These are phyloP conservation scores for Neoboletus subvelutipes DNA, from an alignment of 768 basidiomycete species.

Conservation along the genomic window DNA sequence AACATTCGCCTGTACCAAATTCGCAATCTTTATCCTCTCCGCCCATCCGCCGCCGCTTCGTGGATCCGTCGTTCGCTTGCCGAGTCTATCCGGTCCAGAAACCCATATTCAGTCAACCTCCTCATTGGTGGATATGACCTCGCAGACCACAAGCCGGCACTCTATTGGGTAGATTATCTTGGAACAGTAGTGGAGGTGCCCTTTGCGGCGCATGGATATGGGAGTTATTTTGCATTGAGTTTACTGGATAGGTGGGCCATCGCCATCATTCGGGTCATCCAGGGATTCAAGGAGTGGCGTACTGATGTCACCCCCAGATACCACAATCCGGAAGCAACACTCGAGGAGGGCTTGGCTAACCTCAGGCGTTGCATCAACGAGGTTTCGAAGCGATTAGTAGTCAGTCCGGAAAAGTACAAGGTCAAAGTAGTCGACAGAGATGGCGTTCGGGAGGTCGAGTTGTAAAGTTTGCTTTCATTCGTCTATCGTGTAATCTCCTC, in stretches of 20 bases:
- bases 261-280: neutral
- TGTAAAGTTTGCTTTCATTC: conserved; percentile 38
- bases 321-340: conserved; percentile 81
- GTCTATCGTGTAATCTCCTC: conserved; percentile 5
- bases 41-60: conserved; percentile 87
- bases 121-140: conserved; percentile 92
- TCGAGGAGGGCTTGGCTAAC: conserved; percentile 84
- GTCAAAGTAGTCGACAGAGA: conserved; percentile 93
- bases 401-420: conserved; percentile 79
- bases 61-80: conserved; percentile 95
- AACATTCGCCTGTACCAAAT: conserved; percentile 97
- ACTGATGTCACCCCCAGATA: conserved; percentile 50
- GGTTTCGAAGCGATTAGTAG: conserved; percentile 78
- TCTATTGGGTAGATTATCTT: conserved; percentile 97
- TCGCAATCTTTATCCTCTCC: conserved; percentile 85
- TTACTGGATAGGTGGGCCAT: conserved; percentile 78
- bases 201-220: conserved; percentile 95
- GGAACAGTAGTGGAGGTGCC: conserved; percentile 88
- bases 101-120: conserved; percentile 89
- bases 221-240: conserved; percentile 87
- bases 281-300: neutral
- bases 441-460: conserved; percentile 77
- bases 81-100: conserved; percentile 81
- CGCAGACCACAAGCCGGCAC: conserved; percentile 63
- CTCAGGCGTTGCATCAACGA: conserved; percentile 87